These are phyloP conservation scores for Aspergillus sp. DNA, from an alignment of 2,329 filamentous ascomycete species.

Conservation along the genomic window DNA sequence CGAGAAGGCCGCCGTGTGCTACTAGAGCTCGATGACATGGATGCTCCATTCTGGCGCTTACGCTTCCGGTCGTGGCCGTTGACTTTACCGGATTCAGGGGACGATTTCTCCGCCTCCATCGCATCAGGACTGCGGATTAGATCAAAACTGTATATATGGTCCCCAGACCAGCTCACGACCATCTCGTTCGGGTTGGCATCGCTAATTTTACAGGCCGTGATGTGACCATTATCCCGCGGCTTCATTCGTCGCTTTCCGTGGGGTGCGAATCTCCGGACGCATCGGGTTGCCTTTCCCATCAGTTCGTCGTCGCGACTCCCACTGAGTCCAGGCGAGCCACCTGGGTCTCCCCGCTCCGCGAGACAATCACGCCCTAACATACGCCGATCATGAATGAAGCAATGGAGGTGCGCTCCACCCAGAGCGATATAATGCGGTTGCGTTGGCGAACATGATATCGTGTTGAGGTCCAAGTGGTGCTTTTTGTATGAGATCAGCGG, in stretches of 20 bases:
- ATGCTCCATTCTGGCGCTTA: constrained; percentile 53
- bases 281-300: constrained; percentile 61
- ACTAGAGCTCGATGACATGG: constrained; percentile 43
- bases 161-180: constrained; percentile 67
- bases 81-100: constrained; percentile 32
- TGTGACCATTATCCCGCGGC: constrained; percentile 58
- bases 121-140: constrained; percentile 59
- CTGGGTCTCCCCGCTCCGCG: constrained; percentile 51
- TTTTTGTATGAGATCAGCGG: constrained; percentile 66
- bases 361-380: constrained; percentile 63
- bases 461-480: constrained; percentile 64
- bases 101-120: constrained; percentile 38
- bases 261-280: constrained; percentile 66
- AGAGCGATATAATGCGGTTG: constrained; percentile 70
- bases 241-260: constrained; percentile 52
- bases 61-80: constrained; percentile 50
- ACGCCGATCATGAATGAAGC: constrained; percentile 66
- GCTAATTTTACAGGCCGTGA: constrained; percentile 70
- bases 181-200: constrained; percentile 68
- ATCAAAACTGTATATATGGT: constrained; percentile 67
- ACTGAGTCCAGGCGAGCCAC: constrained; percentile 38
- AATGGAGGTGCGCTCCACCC: constrained; percentile 67
- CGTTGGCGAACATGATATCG: constrained; percentile 65
- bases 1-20: constrained; percentile 48
- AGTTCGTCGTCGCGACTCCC: constrained; percentile 53